A percentile compares a stretch with the other conserved stretches of the same genome.
These are phyloP conservation scores for Huntiella savannae DNA, from an alignment of 2,329 filamentous ascomycete species.

Conservation along the genomic window DNA sequence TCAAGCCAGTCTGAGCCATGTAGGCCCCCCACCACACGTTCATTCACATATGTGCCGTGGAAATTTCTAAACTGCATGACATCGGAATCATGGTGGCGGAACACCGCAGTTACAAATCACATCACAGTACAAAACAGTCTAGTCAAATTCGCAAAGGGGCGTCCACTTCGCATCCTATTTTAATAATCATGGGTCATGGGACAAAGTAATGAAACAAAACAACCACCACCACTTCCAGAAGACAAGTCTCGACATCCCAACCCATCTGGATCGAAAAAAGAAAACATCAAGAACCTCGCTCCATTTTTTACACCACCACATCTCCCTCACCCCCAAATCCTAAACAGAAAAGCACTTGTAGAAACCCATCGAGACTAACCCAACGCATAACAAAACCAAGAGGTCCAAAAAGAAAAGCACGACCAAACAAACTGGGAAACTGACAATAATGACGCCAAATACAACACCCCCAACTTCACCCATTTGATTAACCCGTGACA, in stretches of 20 bases:
- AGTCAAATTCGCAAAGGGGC: not conserved
- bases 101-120: too few species aligned
- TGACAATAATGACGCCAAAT: conserved; percentile 3
- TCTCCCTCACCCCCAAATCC: not conserved
- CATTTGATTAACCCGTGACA: conserved; percentile 1
- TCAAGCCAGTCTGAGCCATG: too few species aligned
- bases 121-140: too few species aligned
- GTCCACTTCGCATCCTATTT: conserved; percentile 2
- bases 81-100: too few species aligned
- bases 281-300: not conserved
- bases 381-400: not conserved
- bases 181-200: conserved; percentile 3
- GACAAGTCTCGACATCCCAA: not conserved
- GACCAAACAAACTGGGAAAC: not conserved
- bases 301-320: not conserved
- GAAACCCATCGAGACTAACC: not conserved
- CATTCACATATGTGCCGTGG: too few species aligned
- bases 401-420: not conserved
- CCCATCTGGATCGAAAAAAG: too few species aligned
- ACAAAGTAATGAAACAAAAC: conserved; percentile 3
- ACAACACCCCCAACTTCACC: not conserved
- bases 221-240: not conserved
- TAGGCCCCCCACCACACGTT: too few species aligned
- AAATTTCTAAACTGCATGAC: too few species aligned
- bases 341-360: not conserved